phyloP scores from a whole-genome alignment of 176 grass and related monocot species.

The Hsuehochloa calcarea region DNA sequence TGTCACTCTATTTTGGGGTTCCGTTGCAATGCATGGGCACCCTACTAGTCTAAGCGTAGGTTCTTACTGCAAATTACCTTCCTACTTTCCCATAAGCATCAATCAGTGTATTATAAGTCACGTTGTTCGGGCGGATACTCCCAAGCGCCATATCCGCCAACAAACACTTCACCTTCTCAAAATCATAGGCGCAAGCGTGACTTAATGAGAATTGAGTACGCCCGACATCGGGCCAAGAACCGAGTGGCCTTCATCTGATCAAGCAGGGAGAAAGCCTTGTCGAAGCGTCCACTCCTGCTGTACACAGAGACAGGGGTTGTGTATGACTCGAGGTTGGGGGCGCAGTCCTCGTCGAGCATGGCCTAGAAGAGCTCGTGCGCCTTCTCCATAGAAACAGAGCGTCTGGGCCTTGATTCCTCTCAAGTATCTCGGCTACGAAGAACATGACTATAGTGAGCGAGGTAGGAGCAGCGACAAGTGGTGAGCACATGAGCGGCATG shows the following conservation, averaged over 20 bases:
- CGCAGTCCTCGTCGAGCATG: constrained; percentile 83
- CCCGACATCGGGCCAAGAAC: constrained; percentile 77
- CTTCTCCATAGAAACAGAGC: constrained; percentile 28
- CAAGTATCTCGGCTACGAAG: no score
- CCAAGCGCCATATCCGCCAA: constrained; percentile 55
- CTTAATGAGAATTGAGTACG: constrained; percentile 93
- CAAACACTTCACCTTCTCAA: constrained; percentile 67
- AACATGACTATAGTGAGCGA: no score
- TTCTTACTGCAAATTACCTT: constrained; percentile 42
- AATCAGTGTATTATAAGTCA: constrained; percentile 91
- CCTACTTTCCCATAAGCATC: constrained; percentile 89
- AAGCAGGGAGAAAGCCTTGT: constrained; percentile 63
- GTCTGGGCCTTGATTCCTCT: no score
- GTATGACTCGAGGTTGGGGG: constrained; percentile 76
- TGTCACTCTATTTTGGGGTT: no score
- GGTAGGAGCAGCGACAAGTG: no score
- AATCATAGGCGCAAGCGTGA: constrained; percentile 77
- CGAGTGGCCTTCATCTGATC: constrained; percentile 72
- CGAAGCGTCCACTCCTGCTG: constrained; percentile 74
- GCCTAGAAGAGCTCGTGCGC: constrained; percentile 81
- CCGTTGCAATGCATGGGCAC: no score
- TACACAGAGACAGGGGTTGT: constrained; percentile 82
- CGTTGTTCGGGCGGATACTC: constrained; percentile 60
- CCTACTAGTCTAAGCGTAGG: background rate
- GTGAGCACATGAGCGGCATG: no score